These are phyloP conservation scores for Orbilia ellipsospora DNA, from an alignment of 2,329 filamentous ascomycete species.

Conservation along the genomic window DNA sequence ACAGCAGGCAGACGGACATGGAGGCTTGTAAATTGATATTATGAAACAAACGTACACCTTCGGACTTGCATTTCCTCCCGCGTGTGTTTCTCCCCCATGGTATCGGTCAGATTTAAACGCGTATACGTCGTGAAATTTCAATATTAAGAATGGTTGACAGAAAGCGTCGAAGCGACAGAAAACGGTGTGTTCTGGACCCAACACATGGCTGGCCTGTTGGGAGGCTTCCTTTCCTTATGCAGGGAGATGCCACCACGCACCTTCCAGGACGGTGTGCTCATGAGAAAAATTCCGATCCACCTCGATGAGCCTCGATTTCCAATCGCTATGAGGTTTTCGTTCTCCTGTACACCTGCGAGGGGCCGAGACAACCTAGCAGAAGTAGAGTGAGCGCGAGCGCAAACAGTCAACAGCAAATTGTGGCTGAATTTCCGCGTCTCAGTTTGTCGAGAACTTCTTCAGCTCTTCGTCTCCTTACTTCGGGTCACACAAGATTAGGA, in stretches of 20 bases:
- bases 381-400: not conserved
- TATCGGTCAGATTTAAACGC: not conserved
- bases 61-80: conserved; percentile 2
- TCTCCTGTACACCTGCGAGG: conserved; percentile 50
- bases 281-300: too few species aligned
- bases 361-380: conserved; percentile 25
- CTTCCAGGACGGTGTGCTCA: too few species aligned
- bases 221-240: not conserved
- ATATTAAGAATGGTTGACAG: too few species aligned
- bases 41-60: too few species aligned
- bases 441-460: conserved; percentile 3
- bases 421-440: not conserved
- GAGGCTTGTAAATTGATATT: too few species aligned
- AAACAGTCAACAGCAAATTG: not conserved
- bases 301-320: too few species aligned
- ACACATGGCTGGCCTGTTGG: conserved; percentile 27
- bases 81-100: not conserved
- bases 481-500: conserved; percentile 31
- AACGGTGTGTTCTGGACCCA: conserved; percentile 42
- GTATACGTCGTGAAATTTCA: too few species aligned
- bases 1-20: too few species aligned
- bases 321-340: conserved; percentile 1
- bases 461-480: conserved; percentile 32
- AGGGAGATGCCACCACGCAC: too few species aligned
- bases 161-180: conserved; percentile 10